phyloP scores from a whole-genome alignment of 2,329 filamentous ascomycete species.

The Tolypocladium cylindrosporum region DNA sequence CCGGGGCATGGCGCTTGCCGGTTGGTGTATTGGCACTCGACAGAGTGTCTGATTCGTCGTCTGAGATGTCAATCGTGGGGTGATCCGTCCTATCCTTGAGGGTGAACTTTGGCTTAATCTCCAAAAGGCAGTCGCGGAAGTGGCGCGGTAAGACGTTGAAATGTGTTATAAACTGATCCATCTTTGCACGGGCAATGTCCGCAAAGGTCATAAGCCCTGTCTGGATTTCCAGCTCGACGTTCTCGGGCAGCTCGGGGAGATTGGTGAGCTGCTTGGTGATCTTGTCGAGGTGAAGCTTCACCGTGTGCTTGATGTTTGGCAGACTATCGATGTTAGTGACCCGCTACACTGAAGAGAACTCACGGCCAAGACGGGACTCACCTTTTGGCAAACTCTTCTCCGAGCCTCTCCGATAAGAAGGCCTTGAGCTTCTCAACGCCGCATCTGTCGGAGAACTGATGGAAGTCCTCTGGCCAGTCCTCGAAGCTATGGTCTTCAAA shows the following conservation, averaged over 20 bases:
- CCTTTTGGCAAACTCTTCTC: constrained; percentile 43
- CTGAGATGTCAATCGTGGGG: constrained; percentile 26
- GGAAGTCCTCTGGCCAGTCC: constrained; percentile 40
- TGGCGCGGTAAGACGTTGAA: constrained; percentile 37
- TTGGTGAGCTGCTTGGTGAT: constrained; percentile 45
- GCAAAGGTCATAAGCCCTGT: constrained; percentile 50
- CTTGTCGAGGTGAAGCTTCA: constrained; percentile 33
- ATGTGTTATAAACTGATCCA: constrained; percentile 31
- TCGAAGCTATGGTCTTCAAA: constrained; percentile 31
- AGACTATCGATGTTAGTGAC: constrained; percentile 24
- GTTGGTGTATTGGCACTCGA: constrained; percentile 14
- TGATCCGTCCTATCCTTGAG: constrained; percentile 27
- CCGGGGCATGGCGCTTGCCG: constrained; percentile 18
- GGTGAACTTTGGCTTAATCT: constrained; percentile 36
- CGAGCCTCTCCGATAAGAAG: constrained; percentile 42
- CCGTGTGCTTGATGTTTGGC: constrained; percentile 43
- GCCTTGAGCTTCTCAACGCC: constrained; percentile 43
- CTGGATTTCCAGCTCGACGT: constrained; percentile 56
- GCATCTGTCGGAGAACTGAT: constrained; percentile 35
- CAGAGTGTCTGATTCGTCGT: constrained; percentile 27
- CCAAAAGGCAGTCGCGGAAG: constrained; percentile 38
- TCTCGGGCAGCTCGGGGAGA: constrained; percentile 58
- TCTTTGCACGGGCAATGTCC: constrained; percentile 39
- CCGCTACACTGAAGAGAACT: background rate
- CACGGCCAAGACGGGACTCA: constrained; percentile 12